phyloP scores from a whole-genome alignment of 2,329 filamentous ascomycete species.

The Xylaria sp. region DNA sequence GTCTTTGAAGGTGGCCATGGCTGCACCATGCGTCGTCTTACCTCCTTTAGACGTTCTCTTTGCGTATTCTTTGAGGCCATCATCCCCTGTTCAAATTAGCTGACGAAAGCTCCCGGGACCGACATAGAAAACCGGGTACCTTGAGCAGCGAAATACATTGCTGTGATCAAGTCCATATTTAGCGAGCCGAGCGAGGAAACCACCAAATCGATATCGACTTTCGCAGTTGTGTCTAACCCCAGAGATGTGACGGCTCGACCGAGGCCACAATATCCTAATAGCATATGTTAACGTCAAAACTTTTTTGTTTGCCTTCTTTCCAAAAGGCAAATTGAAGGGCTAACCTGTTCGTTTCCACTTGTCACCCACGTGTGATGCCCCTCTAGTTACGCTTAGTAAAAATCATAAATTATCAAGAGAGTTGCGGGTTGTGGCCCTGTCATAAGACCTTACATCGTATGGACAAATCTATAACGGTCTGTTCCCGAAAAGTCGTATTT shows the following conservation, averaged over 20 bases:
- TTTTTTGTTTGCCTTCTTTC: neutral
- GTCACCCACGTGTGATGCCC: slow-evolving; percentile 57
- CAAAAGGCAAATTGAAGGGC: slow-evolving; percentile 5
- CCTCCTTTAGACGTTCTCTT: slow-evolving; percentile 39
- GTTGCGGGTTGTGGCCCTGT: neutral
- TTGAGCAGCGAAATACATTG: slow-evolving; percentile 58
- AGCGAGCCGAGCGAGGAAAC: slow-evolving; percentile 82
- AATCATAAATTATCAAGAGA: slow-evolving; percentile 2
- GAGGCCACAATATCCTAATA: slow-evolving; percentile 72
- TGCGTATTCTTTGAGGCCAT: slow-evolving; percentile 50
- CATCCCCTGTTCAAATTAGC: slow-evolving; percentile 39
- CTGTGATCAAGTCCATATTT: slow-evolving; percentile 65
- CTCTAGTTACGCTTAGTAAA: slow-evolving; percentile 44
- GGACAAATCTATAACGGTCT: slow-evolving; percentile 74
- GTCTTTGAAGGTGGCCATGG: slow-evolving; percentile 40
- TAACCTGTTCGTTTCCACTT: slow-evolving; percentile 47
- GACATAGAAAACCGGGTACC: slow-evolving; percentile 41
- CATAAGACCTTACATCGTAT: slow-evolving; percentile 69
- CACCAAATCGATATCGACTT: slow-evolving; percentile 73
- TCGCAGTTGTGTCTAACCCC: slow-evolving; percentile 57
- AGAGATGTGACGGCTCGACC: slow-evolving; percentile 67
- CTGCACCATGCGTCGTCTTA: slow-evolving; percentile 34
- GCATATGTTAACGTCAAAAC: slow-evolving; percentile 11
- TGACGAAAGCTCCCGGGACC: slow-evolving; percentile 5
- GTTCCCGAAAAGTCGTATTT: slow-evolving; percentile 85